Conservation (phyloP, 257 asterid genomes). For the Solanum lycopersicoides region DNA sequence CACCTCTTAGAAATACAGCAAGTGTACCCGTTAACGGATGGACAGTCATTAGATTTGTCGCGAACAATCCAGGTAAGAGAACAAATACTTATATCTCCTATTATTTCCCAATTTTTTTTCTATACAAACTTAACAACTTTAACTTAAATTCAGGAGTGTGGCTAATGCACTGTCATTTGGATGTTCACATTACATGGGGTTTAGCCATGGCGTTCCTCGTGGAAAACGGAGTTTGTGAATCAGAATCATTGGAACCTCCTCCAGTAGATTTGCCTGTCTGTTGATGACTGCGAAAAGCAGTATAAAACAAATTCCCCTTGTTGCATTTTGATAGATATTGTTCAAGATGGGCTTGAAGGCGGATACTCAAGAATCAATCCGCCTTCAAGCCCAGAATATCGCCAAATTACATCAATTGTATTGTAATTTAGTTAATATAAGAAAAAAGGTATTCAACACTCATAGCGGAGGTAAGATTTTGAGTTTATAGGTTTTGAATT, state of each 20-base stretch:
- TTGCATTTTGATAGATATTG: background rate
- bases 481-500: background rate
- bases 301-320: background rate
- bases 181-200: constrained; percentile 77
- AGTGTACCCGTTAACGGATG: constrained; percentile 84
- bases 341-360: background rate
- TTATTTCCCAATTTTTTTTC: background rate
- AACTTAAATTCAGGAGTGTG: constrained; percentile 47
- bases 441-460: background rate
- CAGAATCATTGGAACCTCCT: constrained; percentile 46
- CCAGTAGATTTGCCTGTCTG: constrained; percentile 71
- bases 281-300: background rate
- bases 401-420: background rate
- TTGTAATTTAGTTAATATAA: background rate
- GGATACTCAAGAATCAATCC: background rate
- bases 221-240: constrained; percentile 52
- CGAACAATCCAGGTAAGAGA: constrained; percentile 78
- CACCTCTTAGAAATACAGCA: constrained; percentile 72
- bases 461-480: background rate
- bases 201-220: constrained; percentile 74
- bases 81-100: background rate
- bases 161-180: constrained; percentile 92
- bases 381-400: background rate
- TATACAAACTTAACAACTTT: background rate
- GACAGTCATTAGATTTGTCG: constrained; percentile 82